phyloP scores from a whole-genome alignment of 2,329 filamentous ascomycete species.

The Beauveria medogensis region DNA sequence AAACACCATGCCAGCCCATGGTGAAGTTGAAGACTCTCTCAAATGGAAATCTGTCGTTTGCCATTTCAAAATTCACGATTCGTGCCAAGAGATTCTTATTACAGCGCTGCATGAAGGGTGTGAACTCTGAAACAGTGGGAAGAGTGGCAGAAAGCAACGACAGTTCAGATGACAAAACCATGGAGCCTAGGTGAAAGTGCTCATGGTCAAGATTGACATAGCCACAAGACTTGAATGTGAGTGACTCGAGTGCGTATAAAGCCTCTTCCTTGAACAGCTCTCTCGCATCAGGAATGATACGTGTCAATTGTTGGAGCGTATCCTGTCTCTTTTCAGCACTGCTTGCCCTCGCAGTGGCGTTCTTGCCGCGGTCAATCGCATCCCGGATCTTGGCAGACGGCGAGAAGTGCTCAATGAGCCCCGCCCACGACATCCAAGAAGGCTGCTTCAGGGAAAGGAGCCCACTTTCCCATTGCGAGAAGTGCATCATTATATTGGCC shows the following conservation, averaged over 20 bases:
- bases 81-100: slow-evolving; percentile 28
- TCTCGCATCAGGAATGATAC: slow-evolving; percentile 18
- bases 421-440: slow-evolving; percentile 30
- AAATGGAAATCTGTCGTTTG: slow-evolving; percentile 23
- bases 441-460: slow-evolving; percentile 14
- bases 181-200: slow-evolving; percentile 28
- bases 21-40: slow-evolving; percentile 25
- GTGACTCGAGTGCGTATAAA: slow-evolving; percentile 24
- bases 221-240: slow-evolving; percentile 54
- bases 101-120: slow-evolving; percentile 27
- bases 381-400: slow-evolving; percentile 26
- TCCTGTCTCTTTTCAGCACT: background rate
- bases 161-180: slow-evolving; percentile 20
- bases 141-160: background rate
- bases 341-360: too few species aligned
- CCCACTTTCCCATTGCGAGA: background rate
- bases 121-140: slow-evolving; percentile 9
- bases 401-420: slow-evolving; percentile 35
- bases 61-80: slow-evolving; percentile 23
- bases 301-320: background rate
- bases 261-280: slow-evolving; percentile 20
- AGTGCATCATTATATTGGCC: background rate
- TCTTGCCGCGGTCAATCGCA: background rate
- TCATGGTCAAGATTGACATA: slow-evolving; percentile 40
- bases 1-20: slow-evolving; percentile 30